Evolutionary conservation across 179 eudicot species (phyloP).

Genomic region (Silene coronaria): DNA sequence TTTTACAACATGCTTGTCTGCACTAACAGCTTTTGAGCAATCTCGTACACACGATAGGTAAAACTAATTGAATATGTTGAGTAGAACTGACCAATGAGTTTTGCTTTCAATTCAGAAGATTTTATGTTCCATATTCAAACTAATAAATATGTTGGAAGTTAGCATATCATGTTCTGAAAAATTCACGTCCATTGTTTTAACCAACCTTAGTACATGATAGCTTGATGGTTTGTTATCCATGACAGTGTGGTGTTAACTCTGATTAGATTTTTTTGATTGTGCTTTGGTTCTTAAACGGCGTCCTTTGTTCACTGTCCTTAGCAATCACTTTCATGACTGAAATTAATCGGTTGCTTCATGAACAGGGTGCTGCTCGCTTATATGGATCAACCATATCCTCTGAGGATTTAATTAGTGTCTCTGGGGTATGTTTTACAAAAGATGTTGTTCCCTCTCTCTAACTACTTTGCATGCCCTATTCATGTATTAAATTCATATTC

Average conservation of each 20-base stretch:
- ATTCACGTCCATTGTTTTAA: no score
- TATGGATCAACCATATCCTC: slow-evolving; percentile 86
- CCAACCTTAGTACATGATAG: not conserved
- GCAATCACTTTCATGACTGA: not conserved
- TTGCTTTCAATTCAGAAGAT: no score
- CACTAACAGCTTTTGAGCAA: no score
- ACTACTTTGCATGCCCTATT: not conserved
- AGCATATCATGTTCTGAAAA: no score
- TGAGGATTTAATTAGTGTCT: slow-evolving; percentile 72
- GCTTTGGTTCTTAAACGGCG: not conserved
- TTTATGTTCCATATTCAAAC: no score
- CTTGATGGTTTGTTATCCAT: not conserved
- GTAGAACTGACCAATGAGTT: no score
- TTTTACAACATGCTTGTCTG: no score
- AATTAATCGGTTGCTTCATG: slow-evolving; percentile 5
- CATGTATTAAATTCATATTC: not conserved
- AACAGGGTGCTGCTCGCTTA: slow-evolving; percentile 88
- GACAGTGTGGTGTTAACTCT: not conserved
- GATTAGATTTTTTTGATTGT: not conserved
- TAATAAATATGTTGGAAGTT: no score
- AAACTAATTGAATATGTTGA: no score
- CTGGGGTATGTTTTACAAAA: slow-evolving; percentile 61
- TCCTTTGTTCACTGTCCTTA: not conserved
- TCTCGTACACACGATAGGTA: no score
- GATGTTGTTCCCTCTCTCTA: not conserved